Evolutionary conservation across 2,329 filamentous ascomycete genomes (phyloP).

Genomic region (Fusarium nisikadoi): DNA sequence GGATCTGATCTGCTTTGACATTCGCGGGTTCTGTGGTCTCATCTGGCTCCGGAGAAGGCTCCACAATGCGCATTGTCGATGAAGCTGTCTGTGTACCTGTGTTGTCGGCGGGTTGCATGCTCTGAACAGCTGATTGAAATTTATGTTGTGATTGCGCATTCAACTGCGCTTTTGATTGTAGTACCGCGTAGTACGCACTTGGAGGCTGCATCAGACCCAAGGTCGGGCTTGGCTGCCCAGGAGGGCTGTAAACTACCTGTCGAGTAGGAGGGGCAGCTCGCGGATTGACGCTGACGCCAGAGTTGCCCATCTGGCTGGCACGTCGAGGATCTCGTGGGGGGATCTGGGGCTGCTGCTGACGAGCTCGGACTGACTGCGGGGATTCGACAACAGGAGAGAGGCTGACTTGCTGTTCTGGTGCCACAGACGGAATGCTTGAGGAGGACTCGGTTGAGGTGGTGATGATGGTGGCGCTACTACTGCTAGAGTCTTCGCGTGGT

Average conservation of each 20-base stretch:
- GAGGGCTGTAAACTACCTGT: constrained; percentile 48
- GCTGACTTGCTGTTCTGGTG: constrained; percentile 43
- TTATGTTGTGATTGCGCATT: constrained; percentile 1
- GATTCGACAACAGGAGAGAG: constrained; percentile 64
- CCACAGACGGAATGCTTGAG: constrained; percentile 28
- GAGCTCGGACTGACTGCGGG: constrained; percentile 48
- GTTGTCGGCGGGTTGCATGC: constrained; percentile 28
- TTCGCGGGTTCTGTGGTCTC: constrained; percentile 31
- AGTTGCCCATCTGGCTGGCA: constrained; percentile 24
- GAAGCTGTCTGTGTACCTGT: constrained; percentile 43
- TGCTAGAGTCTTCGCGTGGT: constrained; percentile 43
- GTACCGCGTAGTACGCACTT: constrained; percentile 1
- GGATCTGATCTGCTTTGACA: constrained; percentile 10
- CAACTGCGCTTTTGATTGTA: neutral
- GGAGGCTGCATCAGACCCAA: constrained; percentile 49
- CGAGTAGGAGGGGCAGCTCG: constrained; percentile 47
- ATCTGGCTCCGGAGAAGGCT: constrained; percentile 48
- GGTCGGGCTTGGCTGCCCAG: constrained; percentile 57
- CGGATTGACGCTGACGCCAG: constrained; percentile 6
- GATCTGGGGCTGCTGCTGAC: constrained; percentile 48
- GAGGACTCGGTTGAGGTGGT: constrained; percentile 46
- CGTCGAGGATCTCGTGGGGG: constrained; percentile 38
- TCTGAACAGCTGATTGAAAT: constrained; percentile 2
- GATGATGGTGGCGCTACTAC: constrained; percentile 50
- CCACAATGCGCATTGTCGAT: constrained; percentile 52